phyloP scores from a whole-genome alignment of 2,329 filamentous ascomycete genomes.

The Thyridium curvatum region DNA sequence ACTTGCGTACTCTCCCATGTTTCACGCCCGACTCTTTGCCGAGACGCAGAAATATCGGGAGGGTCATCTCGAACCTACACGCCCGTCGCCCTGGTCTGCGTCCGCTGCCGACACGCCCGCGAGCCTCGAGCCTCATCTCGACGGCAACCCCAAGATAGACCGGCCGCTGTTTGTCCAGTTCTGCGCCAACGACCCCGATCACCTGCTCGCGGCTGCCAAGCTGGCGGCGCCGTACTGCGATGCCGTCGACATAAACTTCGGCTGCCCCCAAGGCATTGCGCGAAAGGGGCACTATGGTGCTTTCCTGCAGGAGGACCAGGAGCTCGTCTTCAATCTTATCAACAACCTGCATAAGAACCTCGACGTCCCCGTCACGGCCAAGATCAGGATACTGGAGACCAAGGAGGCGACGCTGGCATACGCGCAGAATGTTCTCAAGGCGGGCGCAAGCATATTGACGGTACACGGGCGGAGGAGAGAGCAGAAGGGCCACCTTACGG shows the following conservation, averaged over 20 bases:
- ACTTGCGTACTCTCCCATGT: slow-evolving; percentile 91
- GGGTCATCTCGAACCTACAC: slow-evolving; percentile 70
- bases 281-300: slow-evolving; percentile 86
- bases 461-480: slow-evolving; percentile 85
- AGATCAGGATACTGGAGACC: slow-evolving; percentile 85
- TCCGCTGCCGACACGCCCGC: slow-evolving; percentile 20
- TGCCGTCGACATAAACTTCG: slow-evolving; percentile 90
- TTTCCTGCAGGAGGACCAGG: slow-evolving; percentile 90
- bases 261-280: slow-evolving; percentile 94
- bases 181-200: slow-evolving; percentile 81
- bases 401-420: slow-evolving; percentile 83
- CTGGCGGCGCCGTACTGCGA: slow-evolving; percentile 84
- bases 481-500: slow-evolving; percentile 94
- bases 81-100: slow-evolving; percentile 21
- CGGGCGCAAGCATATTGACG: slow-evolving; percentile 88
- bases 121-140: slow-evolving; percentile 52
- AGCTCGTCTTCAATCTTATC: slow-evolving; percentile 75
- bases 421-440: slow-evolving; percentile 76
- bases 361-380: slow-evolving; percentile 82
- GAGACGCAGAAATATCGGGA: slow-evolving; percentile 72
- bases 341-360: slow-evolving; percentile 74
- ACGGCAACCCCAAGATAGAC: slow-evolving; percentile 80
- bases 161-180: slow-evolving; percentile 94
- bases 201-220: slow-evolving; percentile 71
- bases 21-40: slow-evolving; percentile 83